A percentile compares a stretch with the other conserved stretches of the same genome.
Conservation (phyloP, 139 green algal species). For the Coccomyxa sp. region DNA sequence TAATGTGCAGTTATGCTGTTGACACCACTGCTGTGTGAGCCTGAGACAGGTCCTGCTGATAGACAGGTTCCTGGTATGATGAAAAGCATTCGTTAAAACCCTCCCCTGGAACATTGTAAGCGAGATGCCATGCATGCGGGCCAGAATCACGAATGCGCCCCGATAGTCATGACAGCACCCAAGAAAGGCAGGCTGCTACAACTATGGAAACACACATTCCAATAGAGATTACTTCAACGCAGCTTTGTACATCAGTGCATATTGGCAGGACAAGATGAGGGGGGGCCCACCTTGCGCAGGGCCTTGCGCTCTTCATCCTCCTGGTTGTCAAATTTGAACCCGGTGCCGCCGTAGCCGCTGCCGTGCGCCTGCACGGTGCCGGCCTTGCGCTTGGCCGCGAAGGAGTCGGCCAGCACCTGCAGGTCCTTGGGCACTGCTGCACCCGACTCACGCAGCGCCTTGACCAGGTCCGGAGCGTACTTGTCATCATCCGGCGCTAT, state of each 20-base stretch:
- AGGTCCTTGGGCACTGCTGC: constrained; percentile 73
- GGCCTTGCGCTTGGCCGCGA: constrained; percentile 72
- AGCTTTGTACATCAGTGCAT: no score
- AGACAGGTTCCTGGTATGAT: no score
- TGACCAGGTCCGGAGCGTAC: constrained; percentile 93
- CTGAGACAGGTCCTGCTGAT: no score
- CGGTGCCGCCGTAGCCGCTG: constrained; percentile 86
- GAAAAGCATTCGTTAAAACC: no score
- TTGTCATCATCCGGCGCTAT: constrained; percentile 84
- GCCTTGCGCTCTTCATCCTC: constrained; percentile 75
- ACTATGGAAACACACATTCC: no score
- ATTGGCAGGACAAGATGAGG: neutral
- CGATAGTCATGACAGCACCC: no score
- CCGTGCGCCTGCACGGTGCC: constrained; percentile 58
- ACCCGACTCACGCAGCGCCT: constrained; percentile 79
- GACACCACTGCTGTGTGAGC: neutral
- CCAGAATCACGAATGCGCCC: neutral
- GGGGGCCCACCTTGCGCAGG: constrained; percentile 25
- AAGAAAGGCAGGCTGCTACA: no score
- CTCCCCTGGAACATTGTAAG: no score
- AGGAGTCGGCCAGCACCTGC: constrained; percentile 69
- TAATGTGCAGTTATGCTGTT: neutral
- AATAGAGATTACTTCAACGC: no score
- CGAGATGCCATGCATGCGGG: neutral
- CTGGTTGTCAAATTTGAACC: constrained; percentile 93